A percentile compares a stretch with the other conserved stretches of the same genome.
Conservation (phyloP, 139 green algal species). For the Chlorella vulgaris region DNA sequence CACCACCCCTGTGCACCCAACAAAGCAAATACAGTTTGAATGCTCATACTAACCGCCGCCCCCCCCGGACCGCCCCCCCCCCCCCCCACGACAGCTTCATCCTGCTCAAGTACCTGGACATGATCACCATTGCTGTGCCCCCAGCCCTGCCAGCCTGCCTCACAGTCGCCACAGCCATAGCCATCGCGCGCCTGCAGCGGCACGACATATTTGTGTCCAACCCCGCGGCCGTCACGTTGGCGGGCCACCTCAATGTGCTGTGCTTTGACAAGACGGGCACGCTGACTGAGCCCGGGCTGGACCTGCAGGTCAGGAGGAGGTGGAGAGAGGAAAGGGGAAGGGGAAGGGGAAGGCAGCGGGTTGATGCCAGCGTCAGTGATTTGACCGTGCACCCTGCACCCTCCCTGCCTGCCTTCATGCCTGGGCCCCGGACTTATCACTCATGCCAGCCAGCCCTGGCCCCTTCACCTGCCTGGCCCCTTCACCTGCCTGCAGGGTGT, state of each 20-base stretch:
- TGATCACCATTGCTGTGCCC: constrained; percentile 79
- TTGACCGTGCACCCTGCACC: too few species aligned
- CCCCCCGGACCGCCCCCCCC: too few species aligned
- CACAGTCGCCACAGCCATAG: constrained; percentile 68
- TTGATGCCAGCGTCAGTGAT: too few species aligned
- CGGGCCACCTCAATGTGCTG: constrained; percentile 69
- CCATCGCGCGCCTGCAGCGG: constrained; percentile 56
- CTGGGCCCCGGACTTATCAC: too few species aligned
- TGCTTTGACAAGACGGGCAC: constrained; percentile 83
- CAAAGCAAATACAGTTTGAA: too few species aligned
- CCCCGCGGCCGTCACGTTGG: constrained; percentile 60
- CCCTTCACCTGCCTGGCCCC: constrained; percentile 61
- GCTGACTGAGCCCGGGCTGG: constrained; percentile 69
- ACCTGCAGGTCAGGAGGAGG: constrained; percentile 57
- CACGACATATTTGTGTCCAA: constrained; percentile 66
- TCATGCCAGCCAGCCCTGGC: too few species aligned
- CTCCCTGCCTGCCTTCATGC: too few species aligned
- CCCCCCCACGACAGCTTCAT: constrained; percentile 22
- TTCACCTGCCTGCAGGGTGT: constrained; percentile 2
- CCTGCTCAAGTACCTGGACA: constrained; percentile 65
- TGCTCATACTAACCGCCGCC: too few species aligned
- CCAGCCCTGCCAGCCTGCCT: constrained; percentile 78
- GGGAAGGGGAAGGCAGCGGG: constrained; percentile 16
- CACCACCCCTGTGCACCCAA: too few species aligned
- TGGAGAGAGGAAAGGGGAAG: background rate